Conservation (phyloP, 441 rosid genomes). For the Corymbia calophylla region DNA sequence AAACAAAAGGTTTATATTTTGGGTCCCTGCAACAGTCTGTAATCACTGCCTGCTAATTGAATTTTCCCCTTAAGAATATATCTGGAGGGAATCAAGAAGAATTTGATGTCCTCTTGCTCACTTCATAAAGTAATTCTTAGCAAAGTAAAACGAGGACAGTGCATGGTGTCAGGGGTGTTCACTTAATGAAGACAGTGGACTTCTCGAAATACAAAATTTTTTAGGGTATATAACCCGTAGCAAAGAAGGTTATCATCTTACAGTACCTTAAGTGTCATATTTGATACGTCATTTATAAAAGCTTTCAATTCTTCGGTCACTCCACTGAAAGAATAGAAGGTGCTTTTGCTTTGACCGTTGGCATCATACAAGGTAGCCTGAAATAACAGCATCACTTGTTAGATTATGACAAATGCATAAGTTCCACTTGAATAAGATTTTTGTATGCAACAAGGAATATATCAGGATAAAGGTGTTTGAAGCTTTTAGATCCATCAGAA, state of each 20-base stretch:
- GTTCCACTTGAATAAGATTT: not conserved
- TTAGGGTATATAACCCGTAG: not conserved
- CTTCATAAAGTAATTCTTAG: not conserved
- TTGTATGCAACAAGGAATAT: not conserved
- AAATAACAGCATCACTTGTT: not conserved
- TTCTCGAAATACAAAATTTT: not conserved
- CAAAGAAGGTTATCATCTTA: not conserved
- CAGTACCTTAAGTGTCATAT: conserved; percentile 48
- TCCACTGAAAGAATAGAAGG: conserved; percentile 83
- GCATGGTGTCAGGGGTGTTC: not conserved
- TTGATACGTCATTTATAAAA: conserved; percentile 60
- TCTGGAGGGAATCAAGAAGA: not conserved
- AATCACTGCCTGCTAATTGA: not conserved
- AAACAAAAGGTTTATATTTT: not conserved
- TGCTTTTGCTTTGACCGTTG: conserved; percentile 49
- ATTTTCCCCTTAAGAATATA: not conserved
- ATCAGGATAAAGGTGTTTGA: not conserved
- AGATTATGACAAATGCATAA: not conserved
- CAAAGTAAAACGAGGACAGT: not conserved
- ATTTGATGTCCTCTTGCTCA: not conserved
- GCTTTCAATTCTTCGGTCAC: conserved; percentile 85
- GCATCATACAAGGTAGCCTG: conserved; percentile 58
- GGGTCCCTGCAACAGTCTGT: not conserved
- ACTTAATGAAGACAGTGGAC: not conserved
- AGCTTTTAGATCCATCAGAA: not conserved